Evolutionary conservation across 2,329 filamentous ascomycete species (phyloP), one percentile per base, ranked within the genome.

Genomic region (Cercospora nicotianae): DNA sequence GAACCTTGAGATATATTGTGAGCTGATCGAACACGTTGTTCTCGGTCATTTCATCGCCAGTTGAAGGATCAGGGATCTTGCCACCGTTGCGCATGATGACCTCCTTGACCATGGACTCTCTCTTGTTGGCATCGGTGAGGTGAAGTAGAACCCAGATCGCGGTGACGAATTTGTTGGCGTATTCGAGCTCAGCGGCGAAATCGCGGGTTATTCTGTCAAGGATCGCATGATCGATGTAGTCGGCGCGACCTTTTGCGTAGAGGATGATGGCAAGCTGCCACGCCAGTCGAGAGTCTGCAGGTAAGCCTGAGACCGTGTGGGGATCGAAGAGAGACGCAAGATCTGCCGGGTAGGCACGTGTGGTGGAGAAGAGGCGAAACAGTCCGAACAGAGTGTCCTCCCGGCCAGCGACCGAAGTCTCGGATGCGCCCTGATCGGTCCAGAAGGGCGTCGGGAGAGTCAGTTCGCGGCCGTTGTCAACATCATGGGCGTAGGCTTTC

Each of bases 311-410:
- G 0, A 91, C 88, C 71, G 92, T 92, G 74, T 92, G 89, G 0
- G 93, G 91, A 13, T 90, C 86, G 33, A 97, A 81, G 16, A 93
- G 85, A 39, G 90, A 87, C 73, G 92, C 91, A 2, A 96, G 53
- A 81, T 78, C 68, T 75, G 72, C 66, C 28, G 78, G 75, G 18
- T 75, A 67, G 75, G 68, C 73, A 75, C 64, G 76, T 74, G 62
- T 55, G 18, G 53, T 63, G 26, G 63, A 70, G 51, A 31, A 68
- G 4, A 96, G 83, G 77, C 92, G 92, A 60, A 99, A 81, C 0
- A 99, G 85, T 12, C 93, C 91, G 90, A 94, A 97, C 0, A 98
- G 83, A 7, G 96, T 84, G 76, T 96, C 93, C 76, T 95, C 89
- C 48, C 89, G 86, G 30, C 82, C 80, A 12, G 84, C 59, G 12